A percentile compares a stretch with the other conserved stretches of the same genome.
Conservation (phyloP, 805 yeast genomes). For the Candida silvicultrix region DNA sequence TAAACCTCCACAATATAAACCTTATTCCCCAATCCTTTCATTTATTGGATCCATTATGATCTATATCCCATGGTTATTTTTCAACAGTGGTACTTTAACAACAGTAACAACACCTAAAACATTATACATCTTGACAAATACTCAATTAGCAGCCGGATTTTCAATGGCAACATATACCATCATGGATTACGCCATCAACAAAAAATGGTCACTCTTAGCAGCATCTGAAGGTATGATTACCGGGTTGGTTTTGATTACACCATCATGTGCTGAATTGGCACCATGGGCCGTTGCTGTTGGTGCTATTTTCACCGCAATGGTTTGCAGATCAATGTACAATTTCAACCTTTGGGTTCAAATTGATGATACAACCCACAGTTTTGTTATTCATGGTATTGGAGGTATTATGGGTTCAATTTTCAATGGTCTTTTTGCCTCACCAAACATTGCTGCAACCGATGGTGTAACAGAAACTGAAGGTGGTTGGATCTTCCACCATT, state of each 20-base stretch:
- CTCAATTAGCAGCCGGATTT: constrained; percentile 82
- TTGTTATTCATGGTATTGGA: constrained; percentile 97
- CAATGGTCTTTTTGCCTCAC: constrained; percentile 81
- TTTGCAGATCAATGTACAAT: constrained; percentile 84
- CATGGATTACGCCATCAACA: constrained; percentile 76
- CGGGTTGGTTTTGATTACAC: constrained; percentile 97
- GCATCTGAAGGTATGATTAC: constrained; percentile 92
- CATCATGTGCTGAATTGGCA: constrained; percentile 86
- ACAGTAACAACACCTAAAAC: constrained; percentile 77
- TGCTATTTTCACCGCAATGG: constrained; percentile 70
- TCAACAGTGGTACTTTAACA: constrained; percentile 81
- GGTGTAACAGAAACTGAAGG: constrained; percentile 79
- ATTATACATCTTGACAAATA: constrained; percentile 83
- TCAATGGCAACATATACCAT: constrained; percentile 88
- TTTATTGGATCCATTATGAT: constrained; percentile 80
- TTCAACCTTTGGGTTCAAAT: constrained; percentile 70
- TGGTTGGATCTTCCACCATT: constrained; percentile 91
- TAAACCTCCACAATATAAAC: constrained; percentile 63
- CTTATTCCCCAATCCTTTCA: constrained; percentile 87
- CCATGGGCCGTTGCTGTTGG: constrained; percentile 86
- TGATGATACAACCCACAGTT: constrained; percentile 88
- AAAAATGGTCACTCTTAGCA: constrained; percentile 89
- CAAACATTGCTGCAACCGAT: constrained; percentile 84
- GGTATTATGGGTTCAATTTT: constrained; percentile 84
- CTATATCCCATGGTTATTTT: constrained; percentile 97